Evolutionary conservation across 176 grass and related monocot species (phyloP), one percentile per base, ranked within the genome.

Genomic region (Chrysopogon serrulatus): DNA sequence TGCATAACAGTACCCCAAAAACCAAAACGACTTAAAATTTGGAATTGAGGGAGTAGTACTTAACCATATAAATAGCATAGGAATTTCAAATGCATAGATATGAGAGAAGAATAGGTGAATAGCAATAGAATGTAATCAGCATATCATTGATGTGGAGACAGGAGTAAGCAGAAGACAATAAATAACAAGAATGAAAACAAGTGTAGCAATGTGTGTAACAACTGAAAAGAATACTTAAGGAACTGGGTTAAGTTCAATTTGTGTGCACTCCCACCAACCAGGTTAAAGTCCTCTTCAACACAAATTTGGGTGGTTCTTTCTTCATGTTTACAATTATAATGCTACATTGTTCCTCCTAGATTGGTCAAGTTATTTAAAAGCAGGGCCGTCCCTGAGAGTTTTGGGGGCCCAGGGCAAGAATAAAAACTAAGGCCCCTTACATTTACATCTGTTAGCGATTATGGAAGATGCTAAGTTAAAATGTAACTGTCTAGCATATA

Each of bases 41-140:
- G 54, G 23, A 57, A 57, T 26, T 12, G 54, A 11, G 54, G 23
- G 23, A 57, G 53, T 56, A 79, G 59, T 37, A 87, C 57, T 75
- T 36, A 79, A 32, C 32, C 86, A 85, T 83, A 89, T 27, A 96
- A 63, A 71, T 90, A 79, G 28, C 61, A 74, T 77, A 90, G 72
- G 51, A 49, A 83, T 54, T 85, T 95, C 64, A 84, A 64, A 69
- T 10, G 56, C 43, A 79, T 60, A 23, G 13, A 36, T 32, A 21
- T 10, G 43, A 48, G 27, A 47, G 19, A 32, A 6, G 41, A 23
- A 73, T 66, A 47, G 28, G 14, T 2, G 41, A 23, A 73, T 66
- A 66, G 41, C 18, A 66, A 35, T 24, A 24, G 16, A 73, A 48
- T 13, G 27, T 66, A 65, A 35, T 74, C 56, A 37, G 7, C 65